These are phyloP conservation scores for Pyrrhoderma lamaoense DNA, from an alignment of 1,284 basidiomycete species.

Conservation along the genomic window DNA sequence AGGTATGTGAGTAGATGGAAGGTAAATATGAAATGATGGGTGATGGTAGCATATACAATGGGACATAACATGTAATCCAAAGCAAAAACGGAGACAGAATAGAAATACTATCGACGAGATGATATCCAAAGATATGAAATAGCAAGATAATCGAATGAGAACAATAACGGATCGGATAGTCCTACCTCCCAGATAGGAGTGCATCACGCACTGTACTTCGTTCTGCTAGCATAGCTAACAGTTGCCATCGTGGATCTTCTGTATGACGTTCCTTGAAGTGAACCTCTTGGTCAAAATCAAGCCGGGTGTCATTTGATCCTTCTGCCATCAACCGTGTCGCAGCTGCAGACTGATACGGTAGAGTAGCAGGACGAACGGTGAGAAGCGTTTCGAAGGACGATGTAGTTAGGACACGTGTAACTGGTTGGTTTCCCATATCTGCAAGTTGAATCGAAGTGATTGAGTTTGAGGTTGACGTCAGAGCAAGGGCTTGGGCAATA, in stretches of 20 bases:
- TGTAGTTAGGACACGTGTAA: slow-evolving; percentile 47
- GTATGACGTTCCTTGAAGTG: slow-evolving; percentile 58
- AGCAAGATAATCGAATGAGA: background rate
- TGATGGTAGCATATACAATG: background rate
- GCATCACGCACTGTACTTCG: slow-evolving; percentile 66
- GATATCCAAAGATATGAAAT: background rate
- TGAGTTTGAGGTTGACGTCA: slow-evolving; percentile 67
- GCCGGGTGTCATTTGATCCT: slow-evolving; percentile 48
- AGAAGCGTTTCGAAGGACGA: slow-evolving; percentile 70
- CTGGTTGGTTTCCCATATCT: slow-evolving; percentile 35
- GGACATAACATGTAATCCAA: background rate
- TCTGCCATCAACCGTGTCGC: slow-evolving; percentile 55
- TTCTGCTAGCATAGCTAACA: slow-evolving; percentile 65
- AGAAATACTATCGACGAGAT: background rate
- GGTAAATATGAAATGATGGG: background rate
- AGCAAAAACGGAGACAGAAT: slow-evolving; percentile 2
- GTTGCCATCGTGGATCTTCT: slow-evolving; percentile 64
- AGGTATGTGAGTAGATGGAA: background rate
- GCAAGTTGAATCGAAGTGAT: slow-evolving; percentile 70
- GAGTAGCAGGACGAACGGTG: slow-evolving; percentile 65
- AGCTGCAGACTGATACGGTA: slow-evolving; percentile 69
- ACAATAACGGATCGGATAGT: slow-evolving; percentile 1
- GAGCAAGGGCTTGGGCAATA: slow-evolving; percentile 66
- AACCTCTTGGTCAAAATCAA: slow-evolving; percentile 40
- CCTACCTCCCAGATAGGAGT: slow-evolving; percentile 14